These are phyloP conservation scores for Hymenoscyphus infarciens DNA, from an alignment of 2,329 filamentous ascomycete species.

Conservation along the genomic window DNA sequence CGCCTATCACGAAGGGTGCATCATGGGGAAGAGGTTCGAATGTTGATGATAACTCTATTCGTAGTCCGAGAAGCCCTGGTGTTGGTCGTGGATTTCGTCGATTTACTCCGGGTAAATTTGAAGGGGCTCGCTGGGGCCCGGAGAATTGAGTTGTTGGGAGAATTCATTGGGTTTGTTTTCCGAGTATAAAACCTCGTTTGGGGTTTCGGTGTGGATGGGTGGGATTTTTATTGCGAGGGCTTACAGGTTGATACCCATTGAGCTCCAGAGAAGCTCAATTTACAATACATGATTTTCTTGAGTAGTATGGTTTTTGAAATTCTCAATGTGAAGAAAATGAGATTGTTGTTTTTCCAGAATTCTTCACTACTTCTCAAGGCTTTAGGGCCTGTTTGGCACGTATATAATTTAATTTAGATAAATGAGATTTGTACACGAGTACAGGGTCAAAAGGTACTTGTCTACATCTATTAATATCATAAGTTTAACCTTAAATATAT, in stretches of 20 bases:
- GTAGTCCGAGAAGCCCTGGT: neutral
- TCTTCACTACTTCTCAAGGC: too few species aligned
- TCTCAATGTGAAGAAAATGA: neutral
- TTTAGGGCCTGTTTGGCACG: too few species aligned
- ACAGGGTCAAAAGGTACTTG: too few species aligned
- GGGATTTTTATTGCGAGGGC: neutral
- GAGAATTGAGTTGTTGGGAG: neutral
- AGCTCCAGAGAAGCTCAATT: neutral
- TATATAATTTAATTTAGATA: too few species aligned
- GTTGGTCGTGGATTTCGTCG: neutral
- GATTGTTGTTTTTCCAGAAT: too few species aligned
- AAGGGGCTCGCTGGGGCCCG: neutral
- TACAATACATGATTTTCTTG: neutral
- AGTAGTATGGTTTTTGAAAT: neutral
- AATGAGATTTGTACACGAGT: too few species aligned
- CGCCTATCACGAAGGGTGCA: neutral
- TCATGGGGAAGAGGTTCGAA: neutral
- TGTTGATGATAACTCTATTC: neutral
- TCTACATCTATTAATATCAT: too few species aligned
- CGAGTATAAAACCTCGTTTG: neutral
- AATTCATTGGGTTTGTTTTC: neutral
- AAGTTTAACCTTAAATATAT: too few species aligned
- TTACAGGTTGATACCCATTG: neutral
- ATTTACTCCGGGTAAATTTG: neutral
- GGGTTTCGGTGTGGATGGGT: neutral